A percentile compares a stretch with the other conserved stretches of the same genome.
These are phyloP conservation scores for Tympanopsis confertula DNA, from an alignment of 2,329 filamentous ascomycete species.

Conservation along the genomic window DNA sequence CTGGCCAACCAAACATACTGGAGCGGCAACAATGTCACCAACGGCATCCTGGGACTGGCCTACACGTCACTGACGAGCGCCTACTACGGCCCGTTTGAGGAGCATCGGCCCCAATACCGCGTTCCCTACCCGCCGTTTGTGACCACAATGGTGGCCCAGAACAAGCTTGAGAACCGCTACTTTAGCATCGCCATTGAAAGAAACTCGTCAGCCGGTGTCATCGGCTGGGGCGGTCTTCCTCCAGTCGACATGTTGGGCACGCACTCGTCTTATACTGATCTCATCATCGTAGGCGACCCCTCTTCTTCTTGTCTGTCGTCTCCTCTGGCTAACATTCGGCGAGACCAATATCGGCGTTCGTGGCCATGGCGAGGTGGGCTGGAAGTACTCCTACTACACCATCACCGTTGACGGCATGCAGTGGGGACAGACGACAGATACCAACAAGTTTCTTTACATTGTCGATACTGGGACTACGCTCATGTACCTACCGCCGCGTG, in stretches of 20 bases:
- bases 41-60: conserved; percentile 36
- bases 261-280: conserved; percentile 21
- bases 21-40: conserved; percentile 38
- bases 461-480: conserved; percentile 40
- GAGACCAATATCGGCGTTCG: background rate
- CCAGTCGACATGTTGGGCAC: conserved; percentile 15
- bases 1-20: conserved; percentile 36
- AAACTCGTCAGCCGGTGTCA: conserved; percentile 29
- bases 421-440: conserved; percentile 28
- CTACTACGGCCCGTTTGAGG: conserved; percentile 24
- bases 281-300: conserved; percentile 30
- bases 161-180: conserved; percentile 23
- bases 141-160: conserved; percentile 33
- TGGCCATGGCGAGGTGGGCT: conserved; percentile 11
- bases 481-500: conserved; percentile 35
- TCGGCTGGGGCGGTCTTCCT: conserved; percentile 34
- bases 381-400: conserved; percentile 38
- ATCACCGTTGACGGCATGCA: conserved; percentile 34
- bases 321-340: conserved; percentile 1
- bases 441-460: conserved; percentile 33
- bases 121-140: conserved; percentile 35
- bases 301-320: background rate
- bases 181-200: conserved; percentile 36
- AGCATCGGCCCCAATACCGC: conserved; percentile 24
- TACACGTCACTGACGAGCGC: conserved; percentile 37